Evolutionary conservation across 768 basidiomycete species (phyloP), one percentile per base, ranked within the genome.

Genomic region (Megacollybia marginata): DNA sequence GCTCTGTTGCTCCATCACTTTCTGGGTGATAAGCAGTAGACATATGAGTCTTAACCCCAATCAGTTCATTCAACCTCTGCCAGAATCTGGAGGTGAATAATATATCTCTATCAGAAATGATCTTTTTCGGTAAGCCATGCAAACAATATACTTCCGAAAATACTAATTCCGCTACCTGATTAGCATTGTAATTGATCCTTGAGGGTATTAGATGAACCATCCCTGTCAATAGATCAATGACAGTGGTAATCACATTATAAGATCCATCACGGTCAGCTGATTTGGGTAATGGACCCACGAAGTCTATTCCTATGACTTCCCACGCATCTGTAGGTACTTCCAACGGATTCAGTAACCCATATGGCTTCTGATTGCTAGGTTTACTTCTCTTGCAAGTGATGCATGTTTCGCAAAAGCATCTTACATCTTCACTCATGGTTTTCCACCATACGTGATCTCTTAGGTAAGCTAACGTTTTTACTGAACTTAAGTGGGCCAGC

Each of bases 401-500:
- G 19, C 50, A 51, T 3, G 47, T 13, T 16, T 51, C 50, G 34
- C 64, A 65, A 46, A 44, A 68, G 0, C 32, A 42, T 1, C 49
- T 28, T 0, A 62, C 44, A 20, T 70, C 63, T 0, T n/a, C 9
- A 0, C 46, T 55, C 54, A 70, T 62, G 0, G 48, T 42, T 13
- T 61, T 61, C 69, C 69, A 69, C 67, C 68, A 69, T 5, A 67
- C 61, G 18, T 63, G 48, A 28, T 68, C 58, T 0, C 55, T 42
- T 0, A 69, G 46, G 32, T 62, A 64, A 1, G 48, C 20, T 0
- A 67, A 13, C 0, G 67, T 70, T 44, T 70, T 70, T 6, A 13
- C 4, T 0, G 50, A 13, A 2, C 69, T 65, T 0, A 70, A 28
- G 35, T 70, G 69, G 0, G 67, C 69, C 2, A 70, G 46, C 0